Evolutionary conservation across 2,329 filamentous ascomycete species (phyloP).

Genomic region (Sphaceloma murrayae): DNA sequence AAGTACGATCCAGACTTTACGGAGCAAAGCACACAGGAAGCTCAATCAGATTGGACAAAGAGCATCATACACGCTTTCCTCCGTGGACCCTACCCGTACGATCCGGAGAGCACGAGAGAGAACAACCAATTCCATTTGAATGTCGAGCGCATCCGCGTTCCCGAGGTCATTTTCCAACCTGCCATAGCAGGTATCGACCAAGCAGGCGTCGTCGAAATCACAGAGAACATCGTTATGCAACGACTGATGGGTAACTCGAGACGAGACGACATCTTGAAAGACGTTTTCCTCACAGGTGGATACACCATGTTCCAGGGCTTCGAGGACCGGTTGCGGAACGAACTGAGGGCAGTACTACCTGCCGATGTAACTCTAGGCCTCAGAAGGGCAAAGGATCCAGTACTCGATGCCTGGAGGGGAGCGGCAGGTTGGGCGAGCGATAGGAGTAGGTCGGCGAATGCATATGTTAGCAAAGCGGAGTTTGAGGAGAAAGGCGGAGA

Average conservation of each 20-base stretch:
- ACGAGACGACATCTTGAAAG: constrained; percentile 63
- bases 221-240: constrained; percentile 78
- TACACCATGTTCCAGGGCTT: constrained; percentile 80
- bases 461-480: constrained; percentile 68
- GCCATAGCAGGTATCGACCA: constrained; percentile 88
- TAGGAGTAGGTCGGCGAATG: constrained; percentile 47
- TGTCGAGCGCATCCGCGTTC: constrained; percentile 87
- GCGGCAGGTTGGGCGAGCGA: constrained; percentile 72
- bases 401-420: constrained; percentile 87
- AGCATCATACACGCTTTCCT: constrained; percentile 82
- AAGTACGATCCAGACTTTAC: constrained; percentile 80
- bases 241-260: constrained; percentile 52
- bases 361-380: constrained; percentile 58
- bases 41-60: constrained; percentile 92
- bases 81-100: constrained; percentile 77
- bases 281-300: constrained; percentile 92
- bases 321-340: constrained; percentile 66
- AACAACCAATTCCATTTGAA: constrained; percentile 88
- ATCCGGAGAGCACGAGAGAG: constrained; percentile 68
- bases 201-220: constrained; percentile 85
- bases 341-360: constrained; percentile 64
- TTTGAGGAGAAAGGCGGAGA: constrained; percentile 87
- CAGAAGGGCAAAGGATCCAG: constrained; percentile 62
- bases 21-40: constrained; percentile 83
- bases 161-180: constrained; percentile 87